Evolutionary conservation across 495 filamentous ascomycete species (phyloP).

Genomic region (Penicillium cosmopolitanum): DNA sequence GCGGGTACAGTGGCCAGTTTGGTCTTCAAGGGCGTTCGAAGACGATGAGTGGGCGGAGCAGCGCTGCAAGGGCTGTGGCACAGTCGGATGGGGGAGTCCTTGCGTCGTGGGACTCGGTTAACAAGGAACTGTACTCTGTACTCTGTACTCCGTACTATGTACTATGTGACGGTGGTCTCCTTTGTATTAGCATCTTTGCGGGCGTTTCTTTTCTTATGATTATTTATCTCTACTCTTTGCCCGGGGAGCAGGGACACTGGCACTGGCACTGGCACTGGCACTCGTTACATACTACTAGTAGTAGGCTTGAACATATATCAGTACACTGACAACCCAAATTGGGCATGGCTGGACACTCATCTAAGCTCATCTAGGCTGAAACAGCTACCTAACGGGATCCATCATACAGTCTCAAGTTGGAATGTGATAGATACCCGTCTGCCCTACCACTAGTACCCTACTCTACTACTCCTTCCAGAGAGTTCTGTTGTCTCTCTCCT

Average conservation of each 20-base stretch:
- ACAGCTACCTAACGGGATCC: too few species aligned
- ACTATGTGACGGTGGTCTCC: slow-evolving; percentile 11
- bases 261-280: background rate
- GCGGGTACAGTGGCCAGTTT: slow-evolving; percentile 91
- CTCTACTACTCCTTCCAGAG: too few species aligned
- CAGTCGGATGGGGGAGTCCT: slow-evolving; percentile 14
- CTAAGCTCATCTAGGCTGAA: too few species aligned
- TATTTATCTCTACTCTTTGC: slow-evolving; percentile 8
- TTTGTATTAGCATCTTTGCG: slow-evolving; percentile 14
- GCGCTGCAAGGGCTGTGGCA: slow-evolving; percentile 28
- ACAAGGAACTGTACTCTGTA: slow-evolving; percentile 11
- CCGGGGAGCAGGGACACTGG: too few species aligned
- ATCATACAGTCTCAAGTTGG: too few species aligned
- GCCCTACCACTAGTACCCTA: too few species aligned
- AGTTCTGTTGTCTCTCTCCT: slow-evolving; percentile 9
- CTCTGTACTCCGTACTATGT: background rate
- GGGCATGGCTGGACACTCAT: too few species aligned
- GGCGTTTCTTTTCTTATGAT: slow-evolving; percentile 7
- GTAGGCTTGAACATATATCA: slow-evolving; percentile 1
- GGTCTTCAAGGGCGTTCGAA: slow-evolving; percentile 70
- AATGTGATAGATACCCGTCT: too few species aligned
- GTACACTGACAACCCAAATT: too few species aligned
- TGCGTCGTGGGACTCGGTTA: slow-evolving; percentile 12
- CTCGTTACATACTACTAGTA: slow-evolving; percentile 3
- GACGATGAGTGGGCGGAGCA: slow-evolving; percentile 42